These are phyloP conservation scores for Pestalotiopsis sp. DNA, from an alignment of 2,329 filamentous ascomycete genomes.

Conservation along the genomic window DNA sequence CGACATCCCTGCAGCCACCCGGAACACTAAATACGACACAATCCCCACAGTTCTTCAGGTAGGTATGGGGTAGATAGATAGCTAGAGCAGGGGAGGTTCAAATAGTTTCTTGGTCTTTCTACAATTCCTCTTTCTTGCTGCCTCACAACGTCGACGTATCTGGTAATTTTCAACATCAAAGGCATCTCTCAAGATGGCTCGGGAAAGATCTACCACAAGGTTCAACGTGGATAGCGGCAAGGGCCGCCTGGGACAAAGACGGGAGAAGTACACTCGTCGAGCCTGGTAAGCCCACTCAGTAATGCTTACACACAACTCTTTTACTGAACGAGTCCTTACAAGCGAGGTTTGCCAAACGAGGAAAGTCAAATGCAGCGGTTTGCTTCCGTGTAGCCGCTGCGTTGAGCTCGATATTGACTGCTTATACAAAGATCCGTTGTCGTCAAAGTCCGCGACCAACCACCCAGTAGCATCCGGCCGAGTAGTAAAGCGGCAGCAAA, in stretches of 20 bases:
- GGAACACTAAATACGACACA: not conserved
- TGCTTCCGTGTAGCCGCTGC: not conserved
- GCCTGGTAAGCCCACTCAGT: not conserved
- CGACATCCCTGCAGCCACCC: not conserved
- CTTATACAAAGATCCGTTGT: not conserved
- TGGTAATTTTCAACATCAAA: not conserved
- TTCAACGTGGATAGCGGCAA: not conserved
- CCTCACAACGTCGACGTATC: not conserved
- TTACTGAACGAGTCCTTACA: not conserved
- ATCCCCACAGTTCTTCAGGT: not conserved
- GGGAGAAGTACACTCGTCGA: not conserved
- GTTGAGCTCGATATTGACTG: not conserved
- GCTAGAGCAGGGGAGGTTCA: not conserved
- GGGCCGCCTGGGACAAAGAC: not conserved
- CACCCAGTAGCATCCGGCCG: not conserved
- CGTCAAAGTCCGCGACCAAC: not conserved
- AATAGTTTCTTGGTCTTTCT: not conserved
- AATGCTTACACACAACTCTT: not conserved
- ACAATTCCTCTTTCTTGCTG: not conserved
- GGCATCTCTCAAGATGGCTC: not conserved
- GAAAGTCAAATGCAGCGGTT: not conserved
- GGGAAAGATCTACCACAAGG: not conserved
- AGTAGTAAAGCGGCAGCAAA: not conserved
- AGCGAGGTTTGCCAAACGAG: not conserved
- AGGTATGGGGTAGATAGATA: not conserved